Base-by-base conservation (phyloP, 257 asterid genomes). In the Agastache rugosa region DNA sequence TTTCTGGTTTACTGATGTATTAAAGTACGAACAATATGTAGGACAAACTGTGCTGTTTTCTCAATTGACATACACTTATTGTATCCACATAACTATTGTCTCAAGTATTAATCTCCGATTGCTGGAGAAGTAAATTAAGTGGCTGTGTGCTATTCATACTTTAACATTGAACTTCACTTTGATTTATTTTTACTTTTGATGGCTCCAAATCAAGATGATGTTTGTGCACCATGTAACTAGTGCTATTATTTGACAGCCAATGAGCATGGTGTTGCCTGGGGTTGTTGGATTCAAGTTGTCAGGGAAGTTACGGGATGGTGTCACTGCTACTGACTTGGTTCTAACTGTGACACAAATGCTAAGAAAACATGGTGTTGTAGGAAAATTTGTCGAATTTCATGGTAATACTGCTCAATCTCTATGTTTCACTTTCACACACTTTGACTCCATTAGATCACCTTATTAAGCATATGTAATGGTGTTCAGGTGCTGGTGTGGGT, bases 221-320 rank as follows among this genome's bases (percentile, higher is more conserved):
- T 69, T 41, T 72, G 41, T 35, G 54, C 74, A 77, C 55, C 45
- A 66, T 77, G 23, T 67, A 72, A 69, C 78, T 62, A 31, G n/a
- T 62, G 60, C 66, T 79, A 31, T 54, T 39, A 75, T 72, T 64
- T 74, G 78, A 68, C 93, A 92, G 97, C 97, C 97, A 63, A 92
- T 92, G 97, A 92, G 97, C 86, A 90, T 92, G 97, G 97, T 92
- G 75, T 80, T 92, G 79, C 97, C 97, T 19, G 97, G 96, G 47
- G 97, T 92, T 75, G 97, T 90, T 83, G 97, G 97, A 69, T 92
- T 92, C 86, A 88, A 88, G 85, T 79, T 92, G 69, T 84, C 97
- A n/a, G 97, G 97, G 45, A 88, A 92, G 76, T 74, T 92, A 75
- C 78, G 72, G 55, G 81, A 92, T 79, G 97, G 97, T 81, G 96